Evolutionary conservation across 352 stramenopile species (phyloP), one percentile per base, ranked within the genome.

Genomic region (Phytopythium cucurbitacearum): DNA sequence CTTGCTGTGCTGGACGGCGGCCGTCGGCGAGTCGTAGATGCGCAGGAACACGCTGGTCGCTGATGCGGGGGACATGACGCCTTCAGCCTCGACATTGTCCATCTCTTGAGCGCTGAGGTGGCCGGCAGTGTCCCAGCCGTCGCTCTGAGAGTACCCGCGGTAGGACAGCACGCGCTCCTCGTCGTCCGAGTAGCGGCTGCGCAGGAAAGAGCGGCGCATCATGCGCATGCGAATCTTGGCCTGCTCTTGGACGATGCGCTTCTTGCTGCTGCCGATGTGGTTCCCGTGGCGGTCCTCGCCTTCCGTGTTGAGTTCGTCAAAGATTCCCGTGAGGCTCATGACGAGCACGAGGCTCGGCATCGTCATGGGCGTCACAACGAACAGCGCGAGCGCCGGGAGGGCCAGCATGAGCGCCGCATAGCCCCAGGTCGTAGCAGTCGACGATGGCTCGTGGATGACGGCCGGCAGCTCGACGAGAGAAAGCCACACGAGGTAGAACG

Each of bases 281-380:
- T 45, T 15, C 13, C 16, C 13, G 5, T 5, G 5, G 6, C 21
- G n/a, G 3, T 49, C 35, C 1, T 43, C 47, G 11, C 43, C 48
- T 4, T 65, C 57, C 11, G 60, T 67, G 40, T 91, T 93, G 33
- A 93, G 68, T 32, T 95, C 82, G 9, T 88, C 82, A 46, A 93
- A 95, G 55, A 93, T 92, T 15, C 85, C 85, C 0, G 85, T 92
- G 8, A 95, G 64, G 53, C 82, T 91, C 78, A 95, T 86, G 42
- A 95, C 80, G 0, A 93, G 64, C n/a, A 95, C 85, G 33, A 95
- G 67, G 33, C 80, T 92, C 3, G 85, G 85, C 80, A 95, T 91
- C 12, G 85, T 93, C 57, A 95, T 76, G 35, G 85, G 85, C 1
- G 82, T 95, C 47, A 95, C 83, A 1, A 91, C 66, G 28, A 76